phyloP scores from a whole-genome alignment of 306 rosid species.

The Cyamopsis tetragonoloba region DNA sequence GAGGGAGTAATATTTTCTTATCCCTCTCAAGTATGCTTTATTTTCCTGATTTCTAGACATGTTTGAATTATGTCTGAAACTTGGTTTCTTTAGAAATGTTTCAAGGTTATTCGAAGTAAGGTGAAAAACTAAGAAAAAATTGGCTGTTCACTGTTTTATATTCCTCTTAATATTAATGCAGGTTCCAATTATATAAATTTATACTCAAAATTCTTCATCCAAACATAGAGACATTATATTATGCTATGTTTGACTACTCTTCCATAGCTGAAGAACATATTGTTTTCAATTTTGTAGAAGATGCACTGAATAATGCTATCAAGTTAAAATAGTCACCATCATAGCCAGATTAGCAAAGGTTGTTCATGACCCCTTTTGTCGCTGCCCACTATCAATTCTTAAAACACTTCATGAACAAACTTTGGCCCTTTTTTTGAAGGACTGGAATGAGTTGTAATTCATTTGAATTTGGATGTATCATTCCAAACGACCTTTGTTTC shows the following conservation, averaged over 20 bases:
- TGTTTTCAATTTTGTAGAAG: neutral
- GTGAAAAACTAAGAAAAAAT: no score
- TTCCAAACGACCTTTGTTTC: neutral
- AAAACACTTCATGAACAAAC: neutral
- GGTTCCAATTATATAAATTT: no score
- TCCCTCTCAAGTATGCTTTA: no score
- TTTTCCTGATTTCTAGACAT: no score
- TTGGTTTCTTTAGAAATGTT: no score
- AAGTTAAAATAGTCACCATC: neutral
- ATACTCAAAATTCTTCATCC: no score
- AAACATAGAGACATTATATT: neutral
- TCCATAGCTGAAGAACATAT: neutral
- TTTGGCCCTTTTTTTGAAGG: neutral
- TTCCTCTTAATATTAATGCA: no score
- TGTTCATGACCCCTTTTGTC: conserved; percentile 32
- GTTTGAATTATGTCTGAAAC: no score
- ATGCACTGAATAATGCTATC: neutral
- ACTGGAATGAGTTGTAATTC: conserved; percentile 9
- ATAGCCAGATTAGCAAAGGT: conserved; percentile 26
- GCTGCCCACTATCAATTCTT: neutral
- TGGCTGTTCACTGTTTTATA: no score
- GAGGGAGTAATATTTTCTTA: no score
- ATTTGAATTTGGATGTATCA: neutral
- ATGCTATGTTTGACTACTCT: conserved; percentile 3
- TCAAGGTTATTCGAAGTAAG: no score